Percentiles rank a stretch among this genome's conserved stretches.
Conservation (phyloP, 345 rosid species). For the Sonneratia alba region DNA sequence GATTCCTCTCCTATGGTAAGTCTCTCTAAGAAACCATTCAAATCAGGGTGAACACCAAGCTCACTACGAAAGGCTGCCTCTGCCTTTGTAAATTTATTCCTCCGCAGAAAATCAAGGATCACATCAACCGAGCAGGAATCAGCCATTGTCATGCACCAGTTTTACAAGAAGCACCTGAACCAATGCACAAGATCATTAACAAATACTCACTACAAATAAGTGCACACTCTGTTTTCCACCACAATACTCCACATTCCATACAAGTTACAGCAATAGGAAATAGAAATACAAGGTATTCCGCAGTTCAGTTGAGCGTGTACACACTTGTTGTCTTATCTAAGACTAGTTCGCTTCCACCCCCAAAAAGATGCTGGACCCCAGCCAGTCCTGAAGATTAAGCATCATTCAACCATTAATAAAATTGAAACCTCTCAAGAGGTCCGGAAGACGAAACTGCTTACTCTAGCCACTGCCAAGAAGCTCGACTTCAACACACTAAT, state of each 20-base stretch:
- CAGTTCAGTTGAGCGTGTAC: not conserved
- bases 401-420: not conserved
- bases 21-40: constrained; percentile 61
- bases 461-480: not conserved
- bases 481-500: not conserved
- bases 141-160: constrained; percentile 40
- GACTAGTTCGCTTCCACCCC: not conserved
- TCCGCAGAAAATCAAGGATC: constrained; percentile 73
- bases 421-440: not conserved
- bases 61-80: constrained; percentile 94
- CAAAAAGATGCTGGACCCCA: not conserved
- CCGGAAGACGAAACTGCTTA: not conserved
- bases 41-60: constrained; percentile 56
- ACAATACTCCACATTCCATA: not conserved
- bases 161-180: constrained; percentile 11
- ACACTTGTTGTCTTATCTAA: not conserved
- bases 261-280: not conserved
- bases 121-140: constrained; percentile 57
- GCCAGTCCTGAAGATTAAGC: not conserved
- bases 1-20: constrained; percentile 46
- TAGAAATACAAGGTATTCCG: not conserved
- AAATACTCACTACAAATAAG: not conserved
- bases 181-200: not conserved
- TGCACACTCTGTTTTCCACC: not conserved
- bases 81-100: constrained; percentile 70